Base-by-base conservation (phyloP, 192 early-diverging fungal species). In the Gorgonomyces haynaldii region DNA sequence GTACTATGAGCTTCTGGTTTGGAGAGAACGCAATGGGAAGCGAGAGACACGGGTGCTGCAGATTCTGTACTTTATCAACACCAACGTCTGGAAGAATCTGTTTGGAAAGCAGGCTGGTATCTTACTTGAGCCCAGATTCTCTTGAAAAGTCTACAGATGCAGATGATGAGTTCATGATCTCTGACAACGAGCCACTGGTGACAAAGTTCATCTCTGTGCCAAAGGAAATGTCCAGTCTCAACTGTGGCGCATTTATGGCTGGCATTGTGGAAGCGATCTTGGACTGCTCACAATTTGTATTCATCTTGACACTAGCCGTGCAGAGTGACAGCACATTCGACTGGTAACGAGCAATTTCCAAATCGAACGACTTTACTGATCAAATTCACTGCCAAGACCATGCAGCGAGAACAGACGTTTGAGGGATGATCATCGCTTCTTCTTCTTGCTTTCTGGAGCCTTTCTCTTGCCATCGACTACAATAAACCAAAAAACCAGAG, bases 111-210 rank as follows among this genome's bases (percentile, higher is more conserved):
- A 79, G 50, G 93, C 93, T 3, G n/a, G n/a, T n/a, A n/a, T n/a
- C n/a, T n/a, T n/a, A n/a, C n/a, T n/a, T n/a, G n/a, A n/a, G n/a
- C n/a, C n/a, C n/a, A n/a, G 92, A 98, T 66, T 86, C 93, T 31
- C 64, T 98, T 43, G 94, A 96, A 52, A 93, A 90, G 50, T 84
- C 85, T 45, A 96, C 91, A 1, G 93, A 96, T 34, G 86, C 82
- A 56, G 92, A 98, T 23, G 93, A 97, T 53, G 93, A 98, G 78
- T 98, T 86, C 58, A 99, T 99, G 96, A 91, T 99, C 23, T 89
- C 83, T n/a, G 96, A 99, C 60, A 97, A 96, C 53, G 93, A 99
- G 36, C 93, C 93, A 1, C 48, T 81, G 2, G 67, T 96, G 32
- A 81, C 81, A 24, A 85, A 81, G 58, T 97, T 84, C 61, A 89